These are phyloP conservation scores for Linderina pennispora DNA, from an alignment of 192 early-diverging fungal genomes.

Conservation along the genomic window DNA sequence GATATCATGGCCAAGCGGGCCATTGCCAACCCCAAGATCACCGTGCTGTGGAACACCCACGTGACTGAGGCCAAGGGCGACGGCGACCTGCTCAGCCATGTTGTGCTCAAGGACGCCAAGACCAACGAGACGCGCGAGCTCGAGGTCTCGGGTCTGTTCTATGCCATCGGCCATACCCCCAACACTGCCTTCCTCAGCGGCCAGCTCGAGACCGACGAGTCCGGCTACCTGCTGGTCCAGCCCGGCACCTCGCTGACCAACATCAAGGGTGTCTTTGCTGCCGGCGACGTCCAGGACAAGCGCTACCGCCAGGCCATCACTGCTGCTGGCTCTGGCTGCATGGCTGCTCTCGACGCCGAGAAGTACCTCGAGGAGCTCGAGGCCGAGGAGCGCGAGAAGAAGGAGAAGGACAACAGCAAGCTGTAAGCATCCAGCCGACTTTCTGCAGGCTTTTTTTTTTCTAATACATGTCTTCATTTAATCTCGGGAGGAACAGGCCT, in stretches of 20 bases:
- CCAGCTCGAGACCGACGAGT: slow-evolving; percentile 77
- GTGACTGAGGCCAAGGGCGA: slow-evolving; percentile 87
- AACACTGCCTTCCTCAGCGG: slow-evolving; percentile 71
- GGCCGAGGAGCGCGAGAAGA: slow-evolving; percentile 35
- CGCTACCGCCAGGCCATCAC: slow-evolving; percentile 97
- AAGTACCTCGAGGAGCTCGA: slow-evolving; percentile 82
- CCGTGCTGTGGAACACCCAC: slow-evolving; percentile 84
- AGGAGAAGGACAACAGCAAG: slow-evolving; percentile 11
- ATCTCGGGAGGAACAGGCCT: neutral
- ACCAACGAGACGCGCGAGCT: slow-evolving; percentile 61
- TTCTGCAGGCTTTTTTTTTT: neutral
- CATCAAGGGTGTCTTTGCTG: slow-evolving; percentile 91
- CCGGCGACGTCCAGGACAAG: slow-evolving; percentile 97
- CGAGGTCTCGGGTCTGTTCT: slow-evolving; percentile 88
- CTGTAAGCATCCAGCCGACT: slow-evolving; percentile 6
- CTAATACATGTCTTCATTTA: neutral
- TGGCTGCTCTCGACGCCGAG: slow-evolving; percentile 96
- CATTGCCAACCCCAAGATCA: slow-evolving; percentile 81
- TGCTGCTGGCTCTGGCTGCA: slow-evolving; percentile 94
- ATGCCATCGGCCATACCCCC: slow-evolving; percentile 95
- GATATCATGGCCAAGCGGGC: slow-evolving; percentile 95
- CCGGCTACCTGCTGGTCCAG: slow-evolving; percentile 81
- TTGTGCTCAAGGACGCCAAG: slow-evolving; percentile 73
- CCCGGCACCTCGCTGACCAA: slow-evolving; percentile 80
- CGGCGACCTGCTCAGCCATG: slow-evolving; percentile 62